Base-by-base conservation (phyloP, 139 green algal species). In the Chlorella vulgaris region DNA sequence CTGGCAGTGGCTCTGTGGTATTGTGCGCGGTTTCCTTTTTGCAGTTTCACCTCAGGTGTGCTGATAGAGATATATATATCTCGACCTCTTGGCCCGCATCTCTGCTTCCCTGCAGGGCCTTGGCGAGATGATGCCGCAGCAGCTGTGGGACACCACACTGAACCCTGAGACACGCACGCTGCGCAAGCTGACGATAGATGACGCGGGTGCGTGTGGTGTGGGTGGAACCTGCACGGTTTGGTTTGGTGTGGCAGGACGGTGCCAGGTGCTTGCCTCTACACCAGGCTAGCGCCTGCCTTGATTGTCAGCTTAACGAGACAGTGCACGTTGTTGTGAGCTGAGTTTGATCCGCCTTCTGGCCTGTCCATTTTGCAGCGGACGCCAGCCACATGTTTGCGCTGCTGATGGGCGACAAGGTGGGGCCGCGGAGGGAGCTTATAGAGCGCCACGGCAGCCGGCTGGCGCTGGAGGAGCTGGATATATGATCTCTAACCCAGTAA, bases 91-190 rank as follows among this genome's bases (percentile, higher is more conserved):
- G n/a, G n/a, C n/a, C 15, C 21, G 18, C n/a, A 31, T 65, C 22
- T n/a, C 22, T 65, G 55, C 5, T 73, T 15, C 15, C 2, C 21
- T 82, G 66, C 81, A 90, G 84, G 91, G 96, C 22, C 87, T 99
- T 67, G 96, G 96, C 4, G 97, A 99, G 91, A 99, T 99, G 97
- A 99, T 98, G 96, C 96, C 97, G 18, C 82, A 97, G 85, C 95
- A 99, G 91, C 93, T 99, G 51, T 99, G 96, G 97, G 73, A 90
- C 13, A 99, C 97, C 1, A 99, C 97, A 1, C 81, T 99, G 33
- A 91, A 99, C 90, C 97, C 97, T 1, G 83, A 78, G 8, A 91
- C 76, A 0, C 88, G 96, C 71, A 93, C 73, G 24, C 85, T 97
- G 76, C 85, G 87, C 70, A 85, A 86, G 22, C 76, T 96, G 21